Evolutionary conservation across 257 asterid genomes (phyloP), one percentile per base, ranked within the genome.

Genomic region (Rauvolfia tetraphylla): DNA sequence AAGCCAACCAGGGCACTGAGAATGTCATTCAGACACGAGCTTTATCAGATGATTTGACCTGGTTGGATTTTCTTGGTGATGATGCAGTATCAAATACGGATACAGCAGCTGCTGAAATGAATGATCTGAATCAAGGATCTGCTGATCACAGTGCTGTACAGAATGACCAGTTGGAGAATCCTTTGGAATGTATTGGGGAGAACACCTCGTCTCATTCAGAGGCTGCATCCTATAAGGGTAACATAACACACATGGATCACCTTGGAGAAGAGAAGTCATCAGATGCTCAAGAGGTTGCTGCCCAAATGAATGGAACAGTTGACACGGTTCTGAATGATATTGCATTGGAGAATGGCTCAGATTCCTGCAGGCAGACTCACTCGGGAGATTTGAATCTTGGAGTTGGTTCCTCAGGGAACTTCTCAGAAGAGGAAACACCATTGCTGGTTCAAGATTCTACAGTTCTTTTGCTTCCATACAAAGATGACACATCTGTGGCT

Each of bases 51-150:
- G 61, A 76, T 81, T 84, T 74, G 34, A 67, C 91, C 80, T 89
- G 93, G 93, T 76, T 89, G 74, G 96, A 90, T 80, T 89, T 75
- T 80, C 87, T 90, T 54, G 83, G 75, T 59, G 72, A 75, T 51
- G 85, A 78, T 79, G 71, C 80, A 15, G 80, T 72, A 49, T 80
- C 90, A 46, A 68, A 79, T 75, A 82, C 76, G 31, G 61, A 51
- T 42, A 79, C 73, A 72, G 72, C 71, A 33, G 39, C 74, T 78
- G 67, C 81, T 56, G 86, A 87, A 77, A 65, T 62, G 62, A 79
- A 80, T 80, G 87, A 87, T 82, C 83, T 63, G 38, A 54, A 75
- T 73, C 85, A 82, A 77, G 86, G 75, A 71, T 82, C 76, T 79
- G 85, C 80, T 29, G 85, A 80, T 76, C 87, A 85, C 79, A 79